These are phyloP conservation scores for Polyporus tsugae DNA, from an alignment of 1,284 basidiomycete genomes.

Conservation along the genomic window DNA sequence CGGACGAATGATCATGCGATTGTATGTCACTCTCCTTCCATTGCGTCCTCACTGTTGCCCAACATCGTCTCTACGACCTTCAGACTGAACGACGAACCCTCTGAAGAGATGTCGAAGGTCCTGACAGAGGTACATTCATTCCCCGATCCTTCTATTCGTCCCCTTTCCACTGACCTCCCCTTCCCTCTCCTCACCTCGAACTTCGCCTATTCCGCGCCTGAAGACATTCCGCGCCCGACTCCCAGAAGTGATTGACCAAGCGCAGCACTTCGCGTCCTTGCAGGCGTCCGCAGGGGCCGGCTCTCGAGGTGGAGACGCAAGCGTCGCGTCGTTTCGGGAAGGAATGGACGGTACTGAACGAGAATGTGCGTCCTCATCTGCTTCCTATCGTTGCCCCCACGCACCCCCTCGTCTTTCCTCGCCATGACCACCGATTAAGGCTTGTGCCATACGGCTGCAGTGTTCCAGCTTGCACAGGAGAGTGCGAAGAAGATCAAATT, in stretches of 20 bases:
- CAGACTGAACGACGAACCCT: constrained; percentile 77
- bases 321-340: constrained; percentile 82
- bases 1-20: constrained; percentile 81
- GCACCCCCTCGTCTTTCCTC: constrained; percentile 1
- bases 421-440: constrained; percentile 5
- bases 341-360: constrained; percentile 90
- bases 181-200: background rate
- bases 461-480: constrained; percentile 86
- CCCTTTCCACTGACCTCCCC: background rate
- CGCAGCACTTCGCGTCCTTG: constrained; percentile 86
- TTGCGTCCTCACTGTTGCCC: background rate
- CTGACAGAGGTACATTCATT: constrained; percentile 64
- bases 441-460: constrained; percentile 47
- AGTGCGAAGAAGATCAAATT: constrained; percentile 77
- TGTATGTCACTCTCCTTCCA: constrained; percentile 58
- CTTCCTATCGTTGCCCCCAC: background rate
- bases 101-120: constrained; percentile 71
- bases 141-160: background rate
- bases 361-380: constrained; percentile 66
- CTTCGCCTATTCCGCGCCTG: constrained; percentile 14
- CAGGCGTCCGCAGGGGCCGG: constrained; percentile 49
- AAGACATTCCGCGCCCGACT: constrained; percentile 85
- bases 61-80: background rate
- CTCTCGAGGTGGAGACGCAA: constrained; percentile 60
- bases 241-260: constrained; percentile 86